Base-by-base conservation (phyloP, 2,329 filamentous ascomycete species). In the Metarhizium album region DNA sequence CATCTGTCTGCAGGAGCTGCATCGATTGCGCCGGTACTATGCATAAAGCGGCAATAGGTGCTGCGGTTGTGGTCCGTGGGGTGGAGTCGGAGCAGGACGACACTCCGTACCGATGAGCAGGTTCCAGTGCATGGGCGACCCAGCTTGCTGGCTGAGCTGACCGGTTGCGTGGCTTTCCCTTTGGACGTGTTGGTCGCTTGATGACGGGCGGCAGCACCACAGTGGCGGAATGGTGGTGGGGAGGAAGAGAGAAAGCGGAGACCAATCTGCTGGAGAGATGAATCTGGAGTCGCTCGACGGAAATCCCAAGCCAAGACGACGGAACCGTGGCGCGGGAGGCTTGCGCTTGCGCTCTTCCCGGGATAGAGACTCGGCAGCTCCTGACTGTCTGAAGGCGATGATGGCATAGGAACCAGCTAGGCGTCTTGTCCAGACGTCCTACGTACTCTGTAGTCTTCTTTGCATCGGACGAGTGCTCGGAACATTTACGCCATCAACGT, bases 101-200 rank as follows among this genome's bases (percentile, higher is more conserved):
- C 43, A 31, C 5, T 31, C n/a, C n/a, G n/a, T 35, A 40, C 31
- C 50, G 38, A 48, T n/a, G 31, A 20, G 46, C 46, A 46, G 50
- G 50, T 38, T 52, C 29, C 22, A 27, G 46, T 52, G 50, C 46
- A 29, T 48, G 37, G 29, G 50, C 27, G 47, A 46, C 42, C 50
- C 43, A 49, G 27, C 33, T 18, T 16, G 42, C 46, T 46, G 46
- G 50, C 46, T 48, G 45, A 51, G 50, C 46, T 48, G 45, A 51
- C 38, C 29, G 38, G 50, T 42, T 37, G 42, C 22, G 45, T 37
- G 45, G 49, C 45, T 47, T 51, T 45, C 45, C 45, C 40, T 40
- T 31, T 24, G n/a, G 18, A 14, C n/a, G n/a, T 23, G 45, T 38
- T 45, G 37, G 45, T 51, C n/a, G 37, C 38, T 51, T 29, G 29